Conservation (phyloP, 2,329 filamentous ascomycete species). For the Leptographium lundbergii region DNA sequence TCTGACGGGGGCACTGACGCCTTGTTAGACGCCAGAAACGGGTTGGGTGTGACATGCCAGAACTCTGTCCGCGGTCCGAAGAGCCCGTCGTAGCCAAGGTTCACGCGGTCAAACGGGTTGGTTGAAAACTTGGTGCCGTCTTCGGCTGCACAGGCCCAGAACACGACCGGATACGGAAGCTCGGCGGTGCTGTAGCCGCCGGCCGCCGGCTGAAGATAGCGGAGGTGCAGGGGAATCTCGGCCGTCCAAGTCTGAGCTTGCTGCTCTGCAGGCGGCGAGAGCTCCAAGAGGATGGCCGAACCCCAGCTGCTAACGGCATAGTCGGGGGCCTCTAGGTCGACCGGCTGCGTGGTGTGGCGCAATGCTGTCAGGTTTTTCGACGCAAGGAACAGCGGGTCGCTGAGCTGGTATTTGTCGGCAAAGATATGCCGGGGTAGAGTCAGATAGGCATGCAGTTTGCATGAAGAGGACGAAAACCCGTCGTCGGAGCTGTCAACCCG, state of each 20-base stretch:
- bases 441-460: conserved; percentile 65
- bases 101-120: conserved; percentile 76
- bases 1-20: background rate
- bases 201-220: conserved; percentile 57
- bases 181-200: conserved; percentile 41
- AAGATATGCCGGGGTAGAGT: conserved; percentile 75
- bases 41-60: conserved; percentile 57
- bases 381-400: conserved; percentile 60
- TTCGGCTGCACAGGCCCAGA: conserved; percentile 74
- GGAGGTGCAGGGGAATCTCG: conserved; percentile 70
- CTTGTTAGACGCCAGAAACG: conserved; percentile 10
- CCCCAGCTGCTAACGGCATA: conserved; percentile 72
- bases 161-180: conserved; percentile 72
- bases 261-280: conserved; percentile 33
- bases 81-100: conserved; percentile 73
- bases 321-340: conserved; percentile 82
- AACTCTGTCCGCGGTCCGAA: conserved; percentile 71
- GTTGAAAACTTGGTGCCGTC: conserved; percentile 53
- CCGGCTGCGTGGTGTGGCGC: conserved; percentile 57
- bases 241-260: conserved; percentile 38
- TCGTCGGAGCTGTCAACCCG: conserved; percentile 15
- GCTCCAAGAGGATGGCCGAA: conserved; percentile 61
- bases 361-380: conserved; percentile 67
- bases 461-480: conserved; percentile 27
- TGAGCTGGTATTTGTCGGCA: conserved; percentile 76